Base-by-base conservation (phyloP, 1,284 basidiomycete genomes). In the Grifola frondosa region DNA sequence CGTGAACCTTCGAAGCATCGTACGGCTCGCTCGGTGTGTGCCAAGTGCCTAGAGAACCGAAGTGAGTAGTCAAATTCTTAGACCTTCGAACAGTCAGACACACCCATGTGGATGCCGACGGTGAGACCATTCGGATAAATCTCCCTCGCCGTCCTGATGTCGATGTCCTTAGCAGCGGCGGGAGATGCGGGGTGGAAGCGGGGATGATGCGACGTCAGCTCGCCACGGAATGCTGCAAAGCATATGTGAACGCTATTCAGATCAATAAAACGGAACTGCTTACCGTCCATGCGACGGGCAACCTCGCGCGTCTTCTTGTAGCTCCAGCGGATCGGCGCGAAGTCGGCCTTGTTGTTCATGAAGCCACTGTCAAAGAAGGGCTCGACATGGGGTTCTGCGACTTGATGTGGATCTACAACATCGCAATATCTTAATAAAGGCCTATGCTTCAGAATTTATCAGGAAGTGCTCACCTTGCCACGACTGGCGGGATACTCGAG, bases 311-410 rank as follows among this genome's bases (percentile, higher is more conserved):
- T 82, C 70, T 78, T 79, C 75, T 85, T 85, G 69, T 85, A 85
- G 56, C 78, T 78, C 83, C 83, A 85, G 36, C 81, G 77, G 53
- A 84, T 81, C 11, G 83, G 83, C n/a, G 81, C 81, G 55, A 83
- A 81, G 66, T 84, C 83, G 19, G 81, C 82, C 69, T 83, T 82
- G 68, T 84, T 64, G 69, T 84, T 85, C 80, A 86, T 79, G 75
- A 85, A 85, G 19, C 83, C 83, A 48, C 74, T 78, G 65, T 86
- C 82, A 58, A 84, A 84, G 65, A 65, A 70, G 4, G 84, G 81
- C 49, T 78, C 77, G 53, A 67, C 66, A 65, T 85, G 84, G 4
- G 83, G 82, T 73, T 80, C 29, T 70, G 47, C 22, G 78, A 80
- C 38, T 65, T 59, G 62, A 84, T 77, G 59, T 86, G 83, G 55